A percentile compares a stretch with the other conserved stretches of the same genome.
phyloP scores from a whole-genome alignment of 192 early-diverging fungal genomes.

The Backusella luteola region DNA sequence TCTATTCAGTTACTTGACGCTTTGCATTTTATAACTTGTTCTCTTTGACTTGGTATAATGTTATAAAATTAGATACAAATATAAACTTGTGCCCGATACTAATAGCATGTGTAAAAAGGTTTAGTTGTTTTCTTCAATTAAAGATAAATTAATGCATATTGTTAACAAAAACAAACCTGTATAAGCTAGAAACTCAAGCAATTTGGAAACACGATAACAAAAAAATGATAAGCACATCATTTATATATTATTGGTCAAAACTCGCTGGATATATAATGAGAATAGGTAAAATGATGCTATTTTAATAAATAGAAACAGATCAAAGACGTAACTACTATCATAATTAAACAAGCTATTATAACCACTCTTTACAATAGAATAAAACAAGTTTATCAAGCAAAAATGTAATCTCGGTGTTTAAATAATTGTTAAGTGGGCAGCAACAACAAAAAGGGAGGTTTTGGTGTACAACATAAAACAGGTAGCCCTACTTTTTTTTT shows the following conservation, averaged over 20 bases:
- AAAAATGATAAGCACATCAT: not conserved
- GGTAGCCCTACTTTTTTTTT: not conserved
- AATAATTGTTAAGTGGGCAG: not conserved
- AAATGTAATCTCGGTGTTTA: not conserved
- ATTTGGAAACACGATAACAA: not conserved
- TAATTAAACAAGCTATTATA: not conserved
- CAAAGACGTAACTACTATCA: not conserved
- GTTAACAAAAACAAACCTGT: not conserved
- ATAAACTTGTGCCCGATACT: not conserved
- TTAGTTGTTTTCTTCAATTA: not conserved
- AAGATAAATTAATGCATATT: constrained; percentile 1
- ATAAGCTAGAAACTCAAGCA: not conserved
- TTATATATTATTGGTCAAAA: not conserved
- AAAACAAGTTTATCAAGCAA: not conserved
- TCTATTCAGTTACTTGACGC: not conserved
- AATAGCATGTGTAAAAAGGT: not conserved
- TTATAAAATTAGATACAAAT: not conserved
- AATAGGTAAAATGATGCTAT: not conserved
- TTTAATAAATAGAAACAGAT: not conserved
- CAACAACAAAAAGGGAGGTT: not conserved
- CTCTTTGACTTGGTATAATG: not conserved
- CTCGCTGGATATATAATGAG: not conserved
- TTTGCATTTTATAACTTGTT: not conserved
- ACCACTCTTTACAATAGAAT: not conserved
- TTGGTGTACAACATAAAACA: not conserved